phyloP scores from a whole-genome alignment of 208 protist species.

The Novymonas esmeraldas region DNA sequence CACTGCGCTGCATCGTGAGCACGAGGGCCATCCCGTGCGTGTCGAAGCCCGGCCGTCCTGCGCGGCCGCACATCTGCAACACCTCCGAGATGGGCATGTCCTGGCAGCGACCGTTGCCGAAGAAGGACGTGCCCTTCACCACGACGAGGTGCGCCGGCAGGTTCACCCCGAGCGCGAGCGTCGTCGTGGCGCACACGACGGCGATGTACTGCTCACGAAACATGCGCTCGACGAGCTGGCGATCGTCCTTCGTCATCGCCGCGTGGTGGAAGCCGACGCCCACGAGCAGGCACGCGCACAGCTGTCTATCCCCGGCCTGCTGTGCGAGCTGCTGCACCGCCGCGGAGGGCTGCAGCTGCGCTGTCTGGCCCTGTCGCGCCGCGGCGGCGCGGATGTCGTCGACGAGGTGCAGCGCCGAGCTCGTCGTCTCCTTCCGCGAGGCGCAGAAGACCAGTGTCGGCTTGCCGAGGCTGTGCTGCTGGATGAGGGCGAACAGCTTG shows the following conservation, averaged over 20 bases:
- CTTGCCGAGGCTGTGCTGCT: slow-evolving; percentile 69
- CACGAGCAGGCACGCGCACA: slow-evolving; percentile 56
- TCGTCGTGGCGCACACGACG: slow-evolving; percentile 93
- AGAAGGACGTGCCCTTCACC: slow-evolving; percentile 99
- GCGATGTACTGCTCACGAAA: slow-evolving; percentile 86
- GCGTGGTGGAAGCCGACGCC: slow-evolving; percentile 92
- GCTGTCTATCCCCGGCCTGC: slow-evolving; percentile 69
- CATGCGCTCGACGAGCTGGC: slow-evolving; percentile 83
- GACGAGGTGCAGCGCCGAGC: slow-evolving; percentile 65
- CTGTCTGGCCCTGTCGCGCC: slow-evolving; percentile 27
- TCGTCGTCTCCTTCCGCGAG: slow-evolving; percentile 77
- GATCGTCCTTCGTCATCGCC: slow-evolving; percentile 73
- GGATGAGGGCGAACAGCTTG: slow-evolving; percentile 82
- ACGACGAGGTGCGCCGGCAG: slow-evolving; percentile 93
- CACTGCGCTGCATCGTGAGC: slow-evolving; percentile 77
- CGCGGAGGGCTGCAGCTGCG: slow-evolving; percentile 40
- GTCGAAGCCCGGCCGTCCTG: slow-evolving; percentile 90
- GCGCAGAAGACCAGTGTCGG: slow-evolving; percentile 91
- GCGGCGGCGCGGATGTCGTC: slow-evolving; percentile 56
- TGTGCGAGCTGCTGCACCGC: slow-evolving; percentile 37
- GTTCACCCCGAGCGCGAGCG: slow-evolving; percentile 94
- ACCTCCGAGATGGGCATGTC: slow-evolving; percentile 98
- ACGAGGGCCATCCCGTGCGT: slow-evolving; percentile 85
- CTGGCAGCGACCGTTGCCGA: slow-evolving; percentile 91
- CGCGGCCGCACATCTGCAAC: slow-evolving; percentile 98